Conservation (phyloP, 139 green algal species). For the Tetraselmis striata region DNA sequence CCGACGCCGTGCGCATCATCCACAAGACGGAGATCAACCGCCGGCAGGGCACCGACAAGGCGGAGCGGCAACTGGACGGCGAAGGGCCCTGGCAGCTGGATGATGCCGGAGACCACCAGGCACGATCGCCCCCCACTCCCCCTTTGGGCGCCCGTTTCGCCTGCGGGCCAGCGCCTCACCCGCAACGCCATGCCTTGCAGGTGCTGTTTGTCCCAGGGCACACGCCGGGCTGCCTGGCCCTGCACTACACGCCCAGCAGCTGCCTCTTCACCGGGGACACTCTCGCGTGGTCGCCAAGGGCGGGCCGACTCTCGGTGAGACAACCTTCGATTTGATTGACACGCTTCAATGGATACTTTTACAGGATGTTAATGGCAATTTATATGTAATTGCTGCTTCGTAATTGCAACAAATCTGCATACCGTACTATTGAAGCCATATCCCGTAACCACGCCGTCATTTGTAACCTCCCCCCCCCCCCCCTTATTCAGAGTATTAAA, state of each 20-base stretch:
- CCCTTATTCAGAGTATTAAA: no score
- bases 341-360: no score
- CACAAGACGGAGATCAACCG: slow-evolving; percentile 39
- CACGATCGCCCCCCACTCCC: neutral
- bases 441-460: no score
- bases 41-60: slow-evolving; percentile 17
- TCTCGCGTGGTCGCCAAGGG: neutral
- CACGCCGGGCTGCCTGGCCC: slow-evolving; percentile 48
- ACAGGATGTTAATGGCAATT: no score
- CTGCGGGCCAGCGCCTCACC: no score
- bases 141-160: no score
- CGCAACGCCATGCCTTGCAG: no score
- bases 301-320: neutral
- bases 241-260: slow-evolving; percentile 45
- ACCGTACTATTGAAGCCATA: no score
- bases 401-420: no score
- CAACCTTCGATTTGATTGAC: no score
- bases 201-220: slow-evolving; percentile 68
- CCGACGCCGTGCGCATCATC: slow-evolving; percentile 52
- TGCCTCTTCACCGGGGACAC: neutral
- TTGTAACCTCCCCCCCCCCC: no score
- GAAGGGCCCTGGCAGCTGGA: slow-evolving; percentile 54
- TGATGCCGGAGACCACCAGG: slow-evolving; percentile 8
- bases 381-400: no score
- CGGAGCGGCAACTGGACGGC: slow-evolving; percentile 54